Base-by-base conservation (phyloP, 192 early-diverging fungal species). In the Coemansia umbellata region DNA sequence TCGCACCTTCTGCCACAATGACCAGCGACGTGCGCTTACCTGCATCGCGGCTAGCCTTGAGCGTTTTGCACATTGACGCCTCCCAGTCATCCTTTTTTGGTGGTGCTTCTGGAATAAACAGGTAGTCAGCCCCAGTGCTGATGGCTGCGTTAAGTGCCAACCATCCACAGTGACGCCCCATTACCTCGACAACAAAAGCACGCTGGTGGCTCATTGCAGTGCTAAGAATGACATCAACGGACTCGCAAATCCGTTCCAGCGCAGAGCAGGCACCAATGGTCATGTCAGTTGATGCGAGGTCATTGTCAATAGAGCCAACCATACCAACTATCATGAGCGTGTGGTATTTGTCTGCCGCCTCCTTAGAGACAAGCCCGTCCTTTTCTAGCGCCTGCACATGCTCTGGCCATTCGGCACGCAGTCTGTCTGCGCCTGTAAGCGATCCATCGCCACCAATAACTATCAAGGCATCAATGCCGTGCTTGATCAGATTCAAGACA, bases 161-260 rank as follows among this genome's bases (percentile, higher is more conserved):
- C 95, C 95, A 98, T 15, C 95, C 95, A 63, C 95, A 98, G 61
- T 96, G 91, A 35, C 95, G 84, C 8, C 93, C 95, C 95, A 98
- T 98, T 28, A 98, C 95, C 57, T 98, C 95, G 30, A 98, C 84
- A 10, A 98, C 91, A 62, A 98, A 98, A 7, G 95, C 95, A 42
- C 95, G 88, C 47, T 91, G 90, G 65, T 98, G 95, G 64, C 91
- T 93, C 32, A 85, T 81, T 0, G 95, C 95, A 3, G 95, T 98
- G 31, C 90, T 90, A 1, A 86, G 83, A 35, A 98, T 89, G 0
- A 91, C 87, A 62, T 98, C 95, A 2, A 98, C 86, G 31, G 86
- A 82, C 61, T 98, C 95, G 71, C 95, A 98, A 60, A 98, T 95
- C 31, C 95, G 84, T 56, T 93, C 91, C 33, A 98, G 84, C 33